These are phyloP conservation scores for Botrytis cinerea DNA, from an alignment of 2,329 filamentous ascomycete species.

Conservation along the genomic window DNA sequence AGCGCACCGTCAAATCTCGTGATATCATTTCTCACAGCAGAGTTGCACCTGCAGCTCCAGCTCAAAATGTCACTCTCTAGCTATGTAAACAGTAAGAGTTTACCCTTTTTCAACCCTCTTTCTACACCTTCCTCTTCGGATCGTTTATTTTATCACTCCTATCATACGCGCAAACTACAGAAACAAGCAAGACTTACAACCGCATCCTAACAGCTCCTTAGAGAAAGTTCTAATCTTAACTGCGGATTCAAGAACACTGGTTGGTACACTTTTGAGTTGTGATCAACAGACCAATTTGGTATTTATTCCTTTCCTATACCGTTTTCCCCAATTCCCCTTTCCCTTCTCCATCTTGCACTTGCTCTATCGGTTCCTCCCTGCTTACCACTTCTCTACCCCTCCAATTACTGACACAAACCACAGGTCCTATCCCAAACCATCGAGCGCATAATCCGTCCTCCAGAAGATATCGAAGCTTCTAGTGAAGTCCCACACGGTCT, in stretches of 20 bases:
- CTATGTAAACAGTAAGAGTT: constrained; percentile 55
- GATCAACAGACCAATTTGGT: constrained; percentile 91
- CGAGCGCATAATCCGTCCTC: constrained; percentile 86
- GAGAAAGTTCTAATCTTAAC: constrained; percentile 93
- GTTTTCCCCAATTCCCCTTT: too few species aligned
- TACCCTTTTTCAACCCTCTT: not conserved
- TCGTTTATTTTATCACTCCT: not conserved
- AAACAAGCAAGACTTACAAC: constrained; percentile 38
- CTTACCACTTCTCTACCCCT: not conserved
- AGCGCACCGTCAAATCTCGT: not conserved
- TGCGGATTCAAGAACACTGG: constrained; percentile 82
- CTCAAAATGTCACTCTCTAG: constrained; percentile 52
- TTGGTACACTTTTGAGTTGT: constrained; percentile 80
- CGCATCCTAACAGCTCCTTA: constrained; percentile 48
- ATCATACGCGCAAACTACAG: not conserved
- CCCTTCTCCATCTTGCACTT: too few species aligned
- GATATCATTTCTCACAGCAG: constrained; percentile 32
- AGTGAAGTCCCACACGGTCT: constrained; percentile 80
- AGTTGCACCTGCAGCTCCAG: constrained; percentile 30
- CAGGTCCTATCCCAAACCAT: constrained; percentile 78
- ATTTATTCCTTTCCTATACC: constrained; percentile 25
- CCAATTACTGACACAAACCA: constrained; percentile 16
- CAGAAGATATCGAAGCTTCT: constrained; percentile 80
- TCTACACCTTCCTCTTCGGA: not conserved
- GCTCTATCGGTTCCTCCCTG: not conserved